Percentiles rank a stretch among this genome's conserved stretches.
Evolutionary conservation across 2,329 filamentous ascomycete genomes (phyloP).

Genomic region (Zalaria obscura): DNA sequence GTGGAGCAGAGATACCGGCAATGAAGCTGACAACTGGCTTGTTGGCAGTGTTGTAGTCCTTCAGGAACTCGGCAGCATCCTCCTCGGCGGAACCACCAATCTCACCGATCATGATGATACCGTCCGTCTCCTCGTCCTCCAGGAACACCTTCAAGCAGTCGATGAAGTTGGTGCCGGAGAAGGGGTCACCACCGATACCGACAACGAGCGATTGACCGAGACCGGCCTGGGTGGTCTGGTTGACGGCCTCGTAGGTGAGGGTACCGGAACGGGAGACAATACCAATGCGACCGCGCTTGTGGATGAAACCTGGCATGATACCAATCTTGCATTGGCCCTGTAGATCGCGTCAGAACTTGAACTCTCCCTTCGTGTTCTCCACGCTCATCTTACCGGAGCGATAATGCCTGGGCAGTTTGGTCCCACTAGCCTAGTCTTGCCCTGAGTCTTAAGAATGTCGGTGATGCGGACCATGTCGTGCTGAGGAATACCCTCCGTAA

Average conservation of each 20-base stretch:
- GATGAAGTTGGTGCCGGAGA: slow-evolving; percentile 99
- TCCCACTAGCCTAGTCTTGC: slow-evolving; percentile 90
- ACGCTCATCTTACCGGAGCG: slow-evolving; percentile 40
- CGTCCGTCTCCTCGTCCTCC: slow-evolving; percentile 88
- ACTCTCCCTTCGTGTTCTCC: not conserved
- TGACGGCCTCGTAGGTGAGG: slow-evolving; percentile 98
- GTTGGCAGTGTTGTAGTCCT: slow-evolving; percentile 76
- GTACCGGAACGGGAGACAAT: slow-evolving; percentile 98
- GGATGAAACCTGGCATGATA: slow-evolving; percentile 99
- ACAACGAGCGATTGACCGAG: slow-evolving; percentile 97
- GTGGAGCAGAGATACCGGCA: slow-evolving; percentile 92
- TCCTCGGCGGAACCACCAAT: slow-evolving; percentile 96
- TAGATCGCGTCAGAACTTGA: slow-evolving; percentile 1
- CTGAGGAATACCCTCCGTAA: slow-evolving; percentile 95
- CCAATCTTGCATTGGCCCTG: slow-evolving; percentile 98
- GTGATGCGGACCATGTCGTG: slow-evolving; percentile 99
- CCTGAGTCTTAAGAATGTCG: slow-evolving; percentile 92
- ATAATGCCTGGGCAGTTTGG: slow-evolving; percentile 99
- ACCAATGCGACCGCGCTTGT: slow-evolving; percentile 97
- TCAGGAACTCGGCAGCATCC: slow-evolving; percentile 93
- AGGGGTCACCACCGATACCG: slow-evolving; percentile 95
- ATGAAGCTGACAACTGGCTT: slow-evolving; percentile 99
- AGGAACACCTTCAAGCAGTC: slow-evolving; percentile 97
- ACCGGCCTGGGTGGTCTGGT: slow-evolving; percentile 95
- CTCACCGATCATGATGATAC: slow-evolving; percentile 99